Evolutionary conservation across 495 filamentous ascomycete genomes (phyloP), one percentile per base, ranked within the genome.

Genomic region (Endocarpon pusillum): DNA sequence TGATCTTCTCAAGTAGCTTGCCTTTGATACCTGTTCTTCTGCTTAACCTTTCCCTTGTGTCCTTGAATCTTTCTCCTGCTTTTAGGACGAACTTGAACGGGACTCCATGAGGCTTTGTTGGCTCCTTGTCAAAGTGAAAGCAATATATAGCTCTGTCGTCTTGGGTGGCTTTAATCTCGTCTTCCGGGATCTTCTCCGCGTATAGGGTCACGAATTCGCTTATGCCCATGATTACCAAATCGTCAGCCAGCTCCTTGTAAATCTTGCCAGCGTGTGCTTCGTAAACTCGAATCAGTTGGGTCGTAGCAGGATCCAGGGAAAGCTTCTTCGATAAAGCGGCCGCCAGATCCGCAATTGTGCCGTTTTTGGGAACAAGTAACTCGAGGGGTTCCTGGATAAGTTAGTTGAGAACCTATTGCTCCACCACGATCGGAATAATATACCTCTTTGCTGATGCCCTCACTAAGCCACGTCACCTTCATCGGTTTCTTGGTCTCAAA

Each of bases 1-100:
- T 94, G 52, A 96, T 85, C 64, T 94, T 99, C 55, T 99, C 89
- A 42, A 96, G 89, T 36, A 81, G 82, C 62, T 96, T 96, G 42
- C 89, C 89, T 59, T 94, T 96, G 52, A 99, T 73, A 9, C 85
- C 85, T 2, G 81, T 92, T 32, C 89, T 70, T 49, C 81, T 81
- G 44, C 83, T 82, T 2, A 99, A 63, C 16, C 89, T 73, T 46
- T 86, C 75, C 59, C 85, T 92, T 33, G 89, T 94, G 20, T 96
- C 78, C 24, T 75, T 71, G 59, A 96, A 99, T 22, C 63, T 55
- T 49, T 97, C 89, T 21, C 75, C 84, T 43, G 77, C 69, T 48
- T 84, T 85, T 26, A 96, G 48, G 25, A 91, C 61, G 52, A 99
- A 94, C 42, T 70, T 73, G 62, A 99, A 99, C 1, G 89, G 87